Percentiles rank a stretch among this genome's conserved stretches.
Evolutionary conservation across 2,329 filamentous ascomycete genomes (phyloP).

Genomic region (Pseudocercospora macadamiae): DNA sequence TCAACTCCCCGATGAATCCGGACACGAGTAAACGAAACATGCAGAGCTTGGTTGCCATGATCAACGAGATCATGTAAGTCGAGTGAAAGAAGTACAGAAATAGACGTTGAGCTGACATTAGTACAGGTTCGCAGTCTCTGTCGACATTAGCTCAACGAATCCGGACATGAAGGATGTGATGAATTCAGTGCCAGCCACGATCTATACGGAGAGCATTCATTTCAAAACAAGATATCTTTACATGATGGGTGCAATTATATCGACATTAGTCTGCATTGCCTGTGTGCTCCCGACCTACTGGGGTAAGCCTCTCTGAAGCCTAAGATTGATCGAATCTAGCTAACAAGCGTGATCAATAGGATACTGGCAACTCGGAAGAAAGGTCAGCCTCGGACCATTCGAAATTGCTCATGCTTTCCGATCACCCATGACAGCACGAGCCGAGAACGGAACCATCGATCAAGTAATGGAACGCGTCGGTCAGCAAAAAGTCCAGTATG

Average conservation of each 20-base stretch:
- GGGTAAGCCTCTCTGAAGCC: no score
- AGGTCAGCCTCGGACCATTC: slow-evolving; percentile 37
- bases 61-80: slow-evolving; percentile 14
- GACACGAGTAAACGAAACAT: slow-evolving; percentile 6
- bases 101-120: background rate
- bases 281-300: slow-evolving; percentile 39
- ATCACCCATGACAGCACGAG: slow-evolving; percentile 23
- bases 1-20: background rate
- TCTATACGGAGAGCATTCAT: slow-evolving; percentile 19
- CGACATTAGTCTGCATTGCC: slow-evolving; percentile 36
- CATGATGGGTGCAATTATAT: slow-evolving; percentile 36
- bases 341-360: slow-evolving; percentile 9
- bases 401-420: slow-evolving; percentile 42
- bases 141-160: no score
- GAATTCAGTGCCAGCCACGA: background rate
- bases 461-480: slow-evolving; percentile 10
- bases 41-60: slow-evolving; percentile 2
- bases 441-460: background rate
- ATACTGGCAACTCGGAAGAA: slow-evolving; percentile 4
- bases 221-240: slow-evolving; percentile 35
- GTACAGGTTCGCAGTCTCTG: no score
- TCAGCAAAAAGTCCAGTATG: slow-evolving; percentile 14
- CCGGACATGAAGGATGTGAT: background rate
- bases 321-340: no score
- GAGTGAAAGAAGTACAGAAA: background rate